A percentile compares a stretch with the other conserved stretches of the same genome.
phyloP scores from a whole-genome alignment of 345 rosid species.

The Eucalyptus caleyi region DNA sequence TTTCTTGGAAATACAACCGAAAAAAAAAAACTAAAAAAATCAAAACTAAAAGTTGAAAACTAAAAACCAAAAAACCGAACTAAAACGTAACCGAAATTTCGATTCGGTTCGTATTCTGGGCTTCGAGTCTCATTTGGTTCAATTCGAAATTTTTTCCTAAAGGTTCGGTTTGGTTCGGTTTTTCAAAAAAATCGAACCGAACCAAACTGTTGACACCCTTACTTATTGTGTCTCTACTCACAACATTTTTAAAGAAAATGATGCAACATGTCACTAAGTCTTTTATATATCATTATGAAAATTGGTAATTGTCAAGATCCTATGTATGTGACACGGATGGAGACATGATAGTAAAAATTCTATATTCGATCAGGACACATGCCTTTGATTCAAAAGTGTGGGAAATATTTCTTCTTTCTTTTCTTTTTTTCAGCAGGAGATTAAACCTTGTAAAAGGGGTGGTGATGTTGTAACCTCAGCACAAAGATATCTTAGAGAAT shows the following conservation, averaged over 20 bases:
- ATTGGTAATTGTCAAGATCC: not conserved
- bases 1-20: too few relatives aligned
- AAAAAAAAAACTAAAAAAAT: too few relatives aligned
- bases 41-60: too few relatives aligned
- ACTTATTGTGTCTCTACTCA: not conserved
- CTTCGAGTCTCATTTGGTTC: too few relatives aligned
- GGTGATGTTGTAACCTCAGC: not conserved
- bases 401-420: not conserved
- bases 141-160: too few relatives aligned
- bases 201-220: too few relatives aligned
- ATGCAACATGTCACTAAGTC: not conserved
- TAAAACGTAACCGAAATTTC: too few relatives aligned
- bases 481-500: not conserved
- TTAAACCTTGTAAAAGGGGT: not conserved
- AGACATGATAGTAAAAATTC: not conserved
- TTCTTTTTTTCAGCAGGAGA: too few relatives aligned
- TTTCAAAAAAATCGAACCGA: too few relatives aligned
- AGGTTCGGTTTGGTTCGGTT: too few relatives aligned
- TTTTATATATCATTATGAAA: not conserved
- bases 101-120: fast-evolving
- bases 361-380: not conserved
- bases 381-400: not conserved
- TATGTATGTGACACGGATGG: not conserved
- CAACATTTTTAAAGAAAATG: not conserved
- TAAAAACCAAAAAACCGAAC: too few relatives aligned